phyloP scores from a whole-genome alignment of 2,329 filamentous ascomycete genomes.

The Albifimbria verrucaria region DNA sequence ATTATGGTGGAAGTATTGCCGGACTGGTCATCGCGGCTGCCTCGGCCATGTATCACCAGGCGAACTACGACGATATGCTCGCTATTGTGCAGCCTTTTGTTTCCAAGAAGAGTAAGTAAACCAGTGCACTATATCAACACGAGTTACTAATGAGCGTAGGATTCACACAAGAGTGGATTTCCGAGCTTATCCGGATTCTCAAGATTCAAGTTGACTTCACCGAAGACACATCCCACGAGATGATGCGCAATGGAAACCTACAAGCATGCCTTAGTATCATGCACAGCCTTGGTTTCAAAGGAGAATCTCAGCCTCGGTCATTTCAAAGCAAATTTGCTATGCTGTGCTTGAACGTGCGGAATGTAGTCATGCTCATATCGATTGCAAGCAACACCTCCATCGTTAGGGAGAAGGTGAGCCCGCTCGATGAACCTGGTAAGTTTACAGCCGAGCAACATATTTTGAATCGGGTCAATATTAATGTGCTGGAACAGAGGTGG shows the following conservation, averaged over 20 bases:
- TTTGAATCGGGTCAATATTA: too few species aligned
- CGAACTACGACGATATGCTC: slow-evolving; percentile 68
- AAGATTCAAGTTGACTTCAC: slow-evolving; percentile 79
- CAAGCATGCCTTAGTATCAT: slow-evolving; percentile 77
- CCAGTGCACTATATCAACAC: too few species aligned
- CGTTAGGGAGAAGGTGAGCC: slow-evolving; percentile 53
- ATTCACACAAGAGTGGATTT: slow-evolving; percentile 60
- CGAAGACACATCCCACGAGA: slow-evolving; percentile 67
- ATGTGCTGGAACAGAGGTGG: slow-evolving; percentile 69
- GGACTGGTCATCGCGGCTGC: slow-evolving; percentile 54
- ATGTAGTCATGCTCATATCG: slow-evolving; percentile 63
- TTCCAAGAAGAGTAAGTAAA: slow-evolving; percentile 27
- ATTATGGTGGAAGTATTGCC: slow-evolving; percentile 57
- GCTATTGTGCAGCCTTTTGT: slow-evolving; percentile 57
- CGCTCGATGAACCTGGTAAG: slow-evolving; percentile 59
- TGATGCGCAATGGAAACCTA: slow-evolving; percentile 70
- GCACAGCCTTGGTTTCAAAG: slow-evolving; percentile 71
- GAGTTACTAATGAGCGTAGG: slow-evolving; percentile 33
- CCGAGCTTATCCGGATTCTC: slow-evolving; percentile 65
- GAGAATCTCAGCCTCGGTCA: slow-evolving; percentile 57
- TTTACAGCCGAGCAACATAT: too few species aligned
- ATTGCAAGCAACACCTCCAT: slow-evolving; percentile 58
- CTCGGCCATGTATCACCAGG: slow-evolving; percentile 40
- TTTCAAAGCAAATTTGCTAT: slow-evolving; percentile 73
- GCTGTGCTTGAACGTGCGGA: slow-evolving; percentile 71